Conservation (phyloP, 352 stramenopile species). For the Phytophthora fragariaefolia region DNA sequence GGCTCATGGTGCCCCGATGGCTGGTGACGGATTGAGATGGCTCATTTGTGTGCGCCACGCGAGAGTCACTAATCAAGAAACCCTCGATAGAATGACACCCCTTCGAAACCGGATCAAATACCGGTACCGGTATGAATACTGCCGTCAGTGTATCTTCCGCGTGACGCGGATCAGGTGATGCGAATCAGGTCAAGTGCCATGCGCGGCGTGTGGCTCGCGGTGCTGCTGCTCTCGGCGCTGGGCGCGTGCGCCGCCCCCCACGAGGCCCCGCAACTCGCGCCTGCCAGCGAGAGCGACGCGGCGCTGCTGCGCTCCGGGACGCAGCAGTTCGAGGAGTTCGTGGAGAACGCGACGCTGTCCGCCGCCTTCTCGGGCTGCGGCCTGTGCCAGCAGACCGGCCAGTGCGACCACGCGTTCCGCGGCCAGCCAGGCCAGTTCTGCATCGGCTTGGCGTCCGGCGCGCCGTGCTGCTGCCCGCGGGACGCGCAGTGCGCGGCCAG, state of each 20-base stretch:
- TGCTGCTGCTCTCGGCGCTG: constrained; percentile 23
- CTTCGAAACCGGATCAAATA: too few species aligned
- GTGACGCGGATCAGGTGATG: too few species aligned
- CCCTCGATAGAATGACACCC: not conserved
- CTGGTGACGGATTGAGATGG: constrained; percentile 6
- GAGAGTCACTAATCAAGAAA: constrained; percentile 8
- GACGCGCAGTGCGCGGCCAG: constrained; percentile 65
- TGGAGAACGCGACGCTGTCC: constrained; percentile 49
- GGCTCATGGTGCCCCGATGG: constrained; percentile 35
- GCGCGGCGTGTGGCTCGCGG: constrained; percentile 14
- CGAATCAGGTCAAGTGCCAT: not conserved
- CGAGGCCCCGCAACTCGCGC: not conserved
- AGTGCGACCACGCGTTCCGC: constrained; percentile 71
- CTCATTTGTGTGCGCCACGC: constrained; percentile 3
- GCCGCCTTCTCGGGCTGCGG: constrained; percentile 62
- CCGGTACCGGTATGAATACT: too few species aligned
- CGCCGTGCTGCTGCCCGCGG: constrained; percentile 67
- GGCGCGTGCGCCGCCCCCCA: constrained; percentile 4
- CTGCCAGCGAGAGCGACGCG: constrained; percentile 1
- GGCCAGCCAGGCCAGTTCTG: constrained; percentile 70
- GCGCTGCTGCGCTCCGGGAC: constrained; percentile 8
- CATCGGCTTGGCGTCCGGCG: constrained; percentile 53
- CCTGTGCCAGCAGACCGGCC: constrained; percentile 62
- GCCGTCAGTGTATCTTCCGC: too few species aligned
- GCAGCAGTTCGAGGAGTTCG: constrained; percentile 34